Evolutionary conservation across 176 grass and related monocot species (phyloP).

Genomic region (Phoenix dactylifera): DNA sequence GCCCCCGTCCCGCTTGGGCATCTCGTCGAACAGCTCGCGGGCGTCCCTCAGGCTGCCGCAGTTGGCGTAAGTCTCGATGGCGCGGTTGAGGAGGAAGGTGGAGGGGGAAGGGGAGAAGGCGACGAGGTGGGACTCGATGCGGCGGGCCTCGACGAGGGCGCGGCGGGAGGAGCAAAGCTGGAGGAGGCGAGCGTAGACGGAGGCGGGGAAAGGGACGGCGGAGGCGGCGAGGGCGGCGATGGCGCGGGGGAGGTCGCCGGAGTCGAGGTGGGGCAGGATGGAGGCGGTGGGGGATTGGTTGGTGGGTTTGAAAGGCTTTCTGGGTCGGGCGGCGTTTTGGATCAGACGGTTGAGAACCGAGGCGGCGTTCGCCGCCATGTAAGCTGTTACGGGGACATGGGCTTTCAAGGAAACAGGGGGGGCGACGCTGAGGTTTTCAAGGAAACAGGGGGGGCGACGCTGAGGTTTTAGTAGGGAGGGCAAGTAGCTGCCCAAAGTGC

Average conservation of each 20-base stretch:
- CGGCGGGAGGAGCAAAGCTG: constrained; percentile 7
- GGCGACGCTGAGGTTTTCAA: background rate
- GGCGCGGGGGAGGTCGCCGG: constrained; percentile 3
- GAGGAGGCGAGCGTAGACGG: constrained; percentile 8
- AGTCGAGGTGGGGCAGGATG: constrained; percentile 8
- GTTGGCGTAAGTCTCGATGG: constrained; percentile 47
- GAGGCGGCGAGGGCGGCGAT: background rate
- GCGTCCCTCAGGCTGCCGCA: constrained; percentile 47
- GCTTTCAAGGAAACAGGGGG: constrained; percentile 19
- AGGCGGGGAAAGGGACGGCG: background rate
- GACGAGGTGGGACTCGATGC: constrained; percentile 34
- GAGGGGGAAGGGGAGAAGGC: constrained; percentile 4
- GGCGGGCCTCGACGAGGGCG: constrained; percentile 40
- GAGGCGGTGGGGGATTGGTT: background rate
- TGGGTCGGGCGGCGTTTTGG: background rate
- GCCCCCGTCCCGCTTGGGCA: constrained; percentile 74
- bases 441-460: constrained; percentile 18
- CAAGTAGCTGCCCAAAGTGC: no score
- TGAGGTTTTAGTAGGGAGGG: no score
- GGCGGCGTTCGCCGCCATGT: background rate
- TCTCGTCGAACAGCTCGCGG: constrained; percentile 70
- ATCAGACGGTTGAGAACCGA: constrained; percentile 16
- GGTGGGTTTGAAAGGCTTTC: background rate
- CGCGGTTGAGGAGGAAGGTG: constrained; percentile 65
- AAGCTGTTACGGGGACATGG: no score